Conservation (phyloP, 1,284 basidiomycete species). For the Chalciporus sp. region DNA sequence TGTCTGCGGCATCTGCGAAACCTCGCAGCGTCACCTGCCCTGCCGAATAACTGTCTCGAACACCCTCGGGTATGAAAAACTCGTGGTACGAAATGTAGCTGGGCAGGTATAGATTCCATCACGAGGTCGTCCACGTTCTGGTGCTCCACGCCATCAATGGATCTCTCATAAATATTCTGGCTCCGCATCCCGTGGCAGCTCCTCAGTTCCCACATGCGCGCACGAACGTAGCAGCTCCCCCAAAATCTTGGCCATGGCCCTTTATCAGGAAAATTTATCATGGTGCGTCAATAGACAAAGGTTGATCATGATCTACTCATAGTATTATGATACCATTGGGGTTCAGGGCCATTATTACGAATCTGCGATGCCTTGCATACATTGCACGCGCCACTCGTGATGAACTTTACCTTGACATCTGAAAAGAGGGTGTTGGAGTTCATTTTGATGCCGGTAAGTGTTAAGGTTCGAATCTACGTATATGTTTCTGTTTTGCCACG, state of each 20-base stretch:
- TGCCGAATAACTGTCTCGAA: too few relatives aligned
- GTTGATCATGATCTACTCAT: neutral
- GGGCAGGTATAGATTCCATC: neutral
- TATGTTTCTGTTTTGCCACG: constrained; percentile 39
- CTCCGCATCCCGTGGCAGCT: neutral
- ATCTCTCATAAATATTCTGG: neutral
- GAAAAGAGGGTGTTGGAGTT: constrained; percentile 4
- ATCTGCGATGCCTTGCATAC: neutral
- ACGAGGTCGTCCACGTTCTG: neutral
- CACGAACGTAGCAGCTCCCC: neutral
- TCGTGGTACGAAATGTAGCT: neutral
- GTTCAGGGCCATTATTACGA: constrained; percentile 1
- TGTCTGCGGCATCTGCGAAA: neutral
- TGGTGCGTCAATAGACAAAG: neutral
- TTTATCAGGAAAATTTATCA: neutral
- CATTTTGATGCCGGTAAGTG: constrained; percentile 14
- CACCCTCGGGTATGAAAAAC: neutral
- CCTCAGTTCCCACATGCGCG: neutral
- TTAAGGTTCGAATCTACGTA: constrained; percentile 55
- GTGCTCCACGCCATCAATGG: neutral
- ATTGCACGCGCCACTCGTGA: constrained; percentile 42
- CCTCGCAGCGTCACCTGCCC: neutral
- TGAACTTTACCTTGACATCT: constrained; percentile 42
- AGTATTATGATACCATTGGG: constrained; percentile 29
- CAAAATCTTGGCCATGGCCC: neutral